Evolutionary conservation across 2,329 filamentous ascomycete genomes (phyloP).

Genomic region (Dactylella cylindrospora): DNA sequence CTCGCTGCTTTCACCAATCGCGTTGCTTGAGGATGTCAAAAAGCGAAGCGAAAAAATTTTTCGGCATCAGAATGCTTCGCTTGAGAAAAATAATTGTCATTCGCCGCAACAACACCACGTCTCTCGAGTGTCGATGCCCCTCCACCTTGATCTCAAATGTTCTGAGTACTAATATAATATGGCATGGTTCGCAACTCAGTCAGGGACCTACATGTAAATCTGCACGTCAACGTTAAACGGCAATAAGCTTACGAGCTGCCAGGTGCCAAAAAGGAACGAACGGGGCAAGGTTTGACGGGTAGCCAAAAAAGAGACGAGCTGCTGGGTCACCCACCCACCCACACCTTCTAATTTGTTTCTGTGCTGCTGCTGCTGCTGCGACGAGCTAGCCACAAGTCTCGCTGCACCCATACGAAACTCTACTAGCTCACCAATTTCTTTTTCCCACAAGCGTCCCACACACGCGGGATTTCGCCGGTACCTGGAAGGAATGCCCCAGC

Average conservation of each 20-base stretch:
- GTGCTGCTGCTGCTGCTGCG: no score
- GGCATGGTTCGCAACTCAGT: slow-evolving; percentile 4
- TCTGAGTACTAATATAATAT: slow-evolving; percentile 3
- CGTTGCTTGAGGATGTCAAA: background rate
- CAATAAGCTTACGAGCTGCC: slow-evolving; percentile 10
- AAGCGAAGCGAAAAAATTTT: slow-evolving; percentile 12
- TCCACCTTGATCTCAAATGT: background rate
- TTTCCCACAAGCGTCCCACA: slow-evolving; percentile 38
- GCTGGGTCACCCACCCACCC: slow-evolving; percentile 34
- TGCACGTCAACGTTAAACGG: slow-evolving; percentile 39
- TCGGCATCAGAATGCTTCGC: no score
- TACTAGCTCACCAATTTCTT: slow-evolving; percentile 41
- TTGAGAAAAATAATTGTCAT: background rate
- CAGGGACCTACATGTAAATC: slow-evolving; percentile 30
- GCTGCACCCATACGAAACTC: no score
- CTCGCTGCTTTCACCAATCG: slow-evolving; percentile 4
- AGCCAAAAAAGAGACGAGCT: slow-evolving; percentile 32
- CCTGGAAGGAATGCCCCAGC: slow-evolving; percentile 12
- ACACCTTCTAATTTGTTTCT: slow-evolving; percentile 4
- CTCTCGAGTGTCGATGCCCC: background rate
- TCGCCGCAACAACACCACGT: background rate
- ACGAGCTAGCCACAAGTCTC: no score
- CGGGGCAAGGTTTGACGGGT: slow-evolving; percentile 39
- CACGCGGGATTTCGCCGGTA: slow-evolving; percentile 38
- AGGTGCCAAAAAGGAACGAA: slow-evolving; percentile 24